phyloP scores from a whole-genome alignment of 2,329 filamentous ascomycete genomes.

The Apiospora aurea region DNA sequence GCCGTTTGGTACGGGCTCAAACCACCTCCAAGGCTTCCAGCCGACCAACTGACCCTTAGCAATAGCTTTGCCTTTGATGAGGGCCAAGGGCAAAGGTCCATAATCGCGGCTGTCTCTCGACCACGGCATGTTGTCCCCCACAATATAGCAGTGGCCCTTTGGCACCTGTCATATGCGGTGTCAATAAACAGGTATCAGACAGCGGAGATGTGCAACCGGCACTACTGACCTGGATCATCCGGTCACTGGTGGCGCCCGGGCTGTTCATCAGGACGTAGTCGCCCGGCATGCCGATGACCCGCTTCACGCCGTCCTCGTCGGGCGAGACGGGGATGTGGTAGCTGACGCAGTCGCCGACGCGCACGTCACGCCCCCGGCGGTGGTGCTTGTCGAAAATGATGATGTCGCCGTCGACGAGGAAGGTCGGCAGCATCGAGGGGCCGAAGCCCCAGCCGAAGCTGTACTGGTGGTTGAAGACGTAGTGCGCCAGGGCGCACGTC shows the following conservation, averaged over 20 bases:
- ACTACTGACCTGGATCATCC: constrained; percentile 69
- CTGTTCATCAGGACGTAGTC: constrained; percentile 76
- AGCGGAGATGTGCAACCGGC: not conserved
- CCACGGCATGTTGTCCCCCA: constrained; percentile 84
- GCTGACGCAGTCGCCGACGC: constrained; percentile 84
- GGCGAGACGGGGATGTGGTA: constrained; percentile 77
- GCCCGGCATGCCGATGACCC: constrained; percentile 77
- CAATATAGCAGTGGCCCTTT: constrained; percentile 88
- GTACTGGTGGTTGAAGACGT: constrained; percentile 68
- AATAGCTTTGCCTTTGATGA: constrained; percentile 84
- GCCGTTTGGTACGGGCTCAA: constrained; percentile 57
- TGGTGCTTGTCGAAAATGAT: constrained; percentile 73
- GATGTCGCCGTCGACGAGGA: constrained; percentile 71
- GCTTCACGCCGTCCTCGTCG: constrained; percentile 73
- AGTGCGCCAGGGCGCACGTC: constrained; percentile 55
- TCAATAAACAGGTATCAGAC: constrained; percentile 27
- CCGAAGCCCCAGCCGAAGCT: constrained; percentile 68
- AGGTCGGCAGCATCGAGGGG: constrained; percentile 89
- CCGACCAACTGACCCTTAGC: constrained; percentile 52
- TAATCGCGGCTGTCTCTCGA: constrained; percentile 88
- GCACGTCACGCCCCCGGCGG: constrained; percentile 68
- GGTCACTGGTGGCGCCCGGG: constrained; percentile 55
- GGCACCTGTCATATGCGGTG: constrained; percentile 71
- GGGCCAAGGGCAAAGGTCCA: constrained; percentile 83
- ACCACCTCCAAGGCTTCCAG: constrained; percentile 57